Conservation (phyloP, 2,329 filamentous ascomycete genomes). For the Cladosporium sp. region DNA sequence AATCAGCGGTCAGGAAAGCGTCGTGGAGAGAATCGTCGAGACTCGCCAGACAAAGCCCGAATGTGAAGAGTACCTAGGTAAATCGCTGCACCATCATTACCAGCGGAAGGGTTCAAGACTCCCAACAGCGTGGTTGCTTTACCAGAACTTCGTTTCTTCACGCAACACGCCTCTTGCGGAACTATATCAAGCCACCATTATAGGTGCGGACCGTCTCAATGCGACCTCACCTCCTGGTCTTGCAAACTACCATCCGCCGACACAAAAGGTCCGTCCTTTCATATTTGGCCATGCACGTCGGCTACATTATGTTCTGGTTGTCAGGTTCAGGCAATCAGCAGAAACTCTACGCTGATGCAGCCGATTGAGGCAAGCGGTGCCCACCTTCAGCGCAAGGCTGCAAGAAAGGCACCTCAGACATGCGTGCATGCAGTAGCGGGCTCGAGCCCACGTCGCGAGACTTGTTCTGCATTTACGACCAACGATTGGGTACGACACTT, state of each 20-base stretch:
- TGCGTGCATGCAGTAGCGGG: background rate
- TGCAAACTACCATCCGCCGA: background rate
- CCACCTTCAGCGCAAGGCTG: background rate
- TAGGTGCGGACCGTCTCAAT: background rate
- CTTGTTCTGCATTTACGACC: background rate
- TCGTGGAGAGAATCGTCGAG: background rate
- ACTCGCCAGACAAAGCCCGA: background rate
- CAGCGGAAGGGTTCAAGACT: background rate
- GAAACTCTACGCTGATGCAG: background rate
- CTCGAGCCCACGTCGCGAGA: background rate
- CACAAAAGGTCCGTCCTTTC: background rate
- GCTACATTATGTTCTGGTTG: background rate
- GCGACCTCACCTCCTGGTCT: background rate
- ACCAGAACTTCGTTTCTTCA: background rate
- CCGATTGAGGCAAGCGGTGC: background rate
- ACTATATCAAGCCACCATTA: background rate
- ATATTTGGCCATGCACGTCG: background rate
- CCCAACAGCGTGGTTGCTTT: background rate
- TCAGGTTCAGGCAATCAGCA: background rate
- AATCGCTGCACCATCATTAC: background rate
- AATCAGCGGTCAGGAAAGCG: background rate
- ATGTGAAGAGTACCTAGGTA: background rate
- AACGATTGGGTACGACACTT: background rate
- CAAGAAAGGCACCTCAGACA: background rate
- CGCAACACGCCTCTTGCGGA: background rate